Base-by-base conservation (phyloP, 2,329 filamentous ascomycete species). In the Alternaria gansuensis region DNA sequence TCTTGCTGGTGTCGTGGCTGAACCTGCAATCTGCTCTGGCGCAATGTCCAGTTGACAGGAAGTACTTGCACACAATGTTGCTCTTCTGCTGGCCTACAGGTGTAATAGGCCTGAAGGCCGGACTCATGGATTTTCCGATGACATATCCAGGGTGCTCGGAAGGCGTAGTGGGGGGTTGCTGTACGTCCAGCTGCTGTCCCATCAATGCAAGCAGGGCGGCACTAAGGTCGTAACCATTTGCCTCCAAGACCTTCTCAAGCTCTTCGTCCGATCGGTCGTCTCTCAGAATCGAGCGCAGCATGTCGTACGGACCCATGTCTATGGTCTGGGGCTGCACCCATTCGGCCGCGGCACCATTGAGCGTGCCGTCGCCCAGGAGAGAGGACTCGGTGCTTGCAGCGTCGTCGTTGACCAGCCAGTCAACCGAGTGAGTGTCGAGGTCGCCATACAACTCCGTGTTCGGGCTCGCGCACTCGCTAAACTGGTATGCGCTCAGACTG, bases 301-400 rank as follows among this genome's bases (percentile, higher is more conserved):
- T 98, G 75, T 99, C 95, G 78, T 97, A 97, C 0, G 95, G 94
- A 58, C 92, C 96, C 94, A 99, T 98, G 73, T 98, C 93, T 56
- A 88, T 87, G 72, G 90, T 90, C 74, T 86, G 84, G 13, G 84
- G 81, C 59, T 83, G 82, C 46, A 89, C 83, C 80, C 87, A 97
- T 76, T 97, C 93, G 24, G 93, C 90, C 5, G 92, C 92, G 13
- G 90, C 90, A 41, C 88, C 89, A 71, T 92, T 93, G 60, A 94
- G 84, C 33, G 86, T 88, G 65, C 88, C 92, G 14, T 90, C 83
- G 9, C 85, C 87, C 34, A 87, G 84, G 39, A 86, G 79, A 24
- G 89, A 91, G 24, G 93, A 97, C 24, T 93, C 86, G 68, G 90
- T 93, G 70, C 89, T 90, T 53, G 87, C 88, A 70, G 92, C 90